Base-by-base conservation (phyloP, 805 yeast genomes). In the Hanseniaspora pseudoguilliermondii region DNA sequence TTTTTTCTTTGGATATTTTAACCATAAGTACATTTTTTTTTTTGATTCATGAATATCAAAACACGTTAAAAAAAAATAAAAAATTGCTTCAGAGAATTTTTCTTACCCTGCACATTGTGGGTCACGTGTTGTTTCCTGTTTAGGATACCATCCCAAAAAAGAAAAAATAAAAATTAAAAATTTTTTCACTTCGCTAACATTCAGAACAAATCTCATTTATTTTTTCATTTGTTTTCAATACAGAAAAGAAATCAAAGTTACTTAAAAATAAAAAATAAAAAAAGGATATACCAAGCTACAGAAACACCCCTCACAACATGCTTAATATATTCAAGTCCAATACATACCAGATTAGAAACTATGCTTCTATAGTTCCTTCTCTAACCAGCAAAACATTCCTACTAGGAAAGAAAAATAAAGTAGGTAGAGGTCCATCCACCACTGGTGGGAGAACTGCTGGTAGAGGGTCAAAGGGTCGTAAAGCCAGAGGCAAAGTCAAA, bases 401-500 rank as follows among this genome's bases (percentile, higher is more conserved):
- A 20, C 15, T 8, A 1, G 38, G 47, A 29, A 52, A 52, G 38
- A 41, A 29, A 10, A 86, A 82, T 65, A 78, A 96, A 69, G 75
- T 91, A 13, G 98, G 98, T 71, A 82, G 98, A 74, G 97, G 97
- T 73, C 95, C 96, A 25, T 89, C 95, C 43, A 84, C 95, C 39
- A 88, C 89, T 21, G 75, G 79, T 61, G 98, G 98, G 73, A 90
- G 91, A 71, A 93, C 97, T 3, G 81, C 97, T 7, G 95, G 96
- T 49, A 79, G 97, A 69, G 98, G 98, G 75, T 95, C 87, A 65
- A 93, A 93, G 73, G 98, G 98, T 80, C 97, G 91, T 69, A 91
- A 91, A 73, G 96, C 97, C 11, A 81, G 97, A 71, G 86, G 91
- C 40, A 79, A 83, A 43, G 91, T 91, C 34, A 91, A 89, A 57